Evolutionary conservation across 306 rosid genomes (phyloP), one percentile per base, ranked within the genome.

Genomic region (Canavalia gladiata): DNA sequence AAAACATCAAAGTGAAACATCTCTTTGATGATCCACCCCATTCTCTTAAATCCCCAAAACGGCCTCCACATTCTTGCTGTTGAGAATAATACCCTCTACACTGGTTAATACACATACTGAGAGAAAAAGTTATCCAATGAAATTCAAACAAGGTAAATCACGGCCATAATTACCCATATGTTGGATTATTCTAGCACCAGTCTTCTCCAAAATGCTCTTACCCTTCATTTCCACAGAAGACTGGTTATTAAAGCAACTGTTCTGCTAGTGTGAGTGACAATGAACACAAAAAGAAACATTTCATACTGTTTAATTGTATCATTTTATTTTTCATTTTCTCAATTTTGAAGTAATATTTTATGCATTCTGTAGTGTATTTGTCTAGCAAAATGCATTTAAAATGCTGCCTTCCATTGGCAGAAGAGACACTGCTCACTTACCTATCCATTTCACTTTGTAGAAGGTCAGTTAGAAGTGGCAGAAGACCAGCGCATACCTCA

Each of bases 361-460:
- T 5, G 49, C 10, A 74, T 67, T 42, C 30, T 0, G 18, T 8
- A 18, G 37, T 39, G 68, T 50, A 68, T 49, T 37, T 68, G 45
- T 83, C 33, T 41, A 80, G 71, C 79, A 81, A 31, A 35, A 43
- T 33, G 81, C 37, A 50, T 64, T 46, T 76, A 65, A 10, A 76
- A 7, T 81, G 52, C 25, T 55, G 50, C 13, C 75, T 43, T 50
- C 18, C n/a, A 54, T 71, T 41, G 41, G 43, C 56, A 65, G 70
- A 78, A 35, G 58, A 63, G 52, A 79, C 33, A 59, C 4, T 37
- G 41, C 41, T 42, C 2, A 7, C 75, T 84, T 85, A 90, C 99
- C 97, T 89, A 67, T 95, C 99, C 90, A 88, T 81, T 80, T 89
- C 87, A 89, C 98, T 93, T 84, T 92, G 92, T 75, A 95, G 92